These are phyloP conservation scores for Excoecaria agallocha DNA, from an alignment of 345 rosid genomes.

Conservation along the genomic window DNA sequence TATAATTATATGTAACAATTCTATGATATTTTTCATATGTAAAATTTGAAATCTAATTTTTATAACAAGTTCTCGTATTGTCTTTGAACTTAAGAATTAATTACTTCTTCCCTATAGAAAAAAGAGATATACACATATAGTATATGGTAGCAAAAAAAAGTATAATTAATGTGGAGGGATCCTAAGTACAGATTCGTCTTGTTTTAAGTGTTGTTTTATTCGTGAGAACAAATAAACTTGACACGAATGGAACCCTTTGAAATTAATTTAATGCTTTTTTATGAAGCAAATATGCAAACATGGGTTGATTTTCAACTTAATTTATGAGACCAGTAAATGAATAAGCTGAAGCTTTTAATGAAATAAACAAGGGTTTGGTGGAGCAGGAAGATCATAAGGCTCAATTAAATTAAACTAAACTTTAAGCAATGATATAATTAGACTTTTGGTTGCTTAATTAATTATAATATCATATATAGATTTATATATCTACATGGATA, in stretches of 20 bases:
- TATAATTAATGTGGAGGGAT: not conserved
- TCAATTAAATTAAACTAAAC: slow-evolving; percentile 11
- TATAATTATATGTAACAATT: too few relatives aligned
- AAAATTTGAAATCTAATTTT: not conserved
- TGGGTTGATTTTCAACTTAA: slow-evolving; percentile 28
- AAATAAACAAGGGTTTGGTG: slow-evolving; percentile 33
- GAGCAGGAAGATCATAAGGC: slow-evolving; percentile 24
- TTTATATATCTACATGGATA: not conserved
- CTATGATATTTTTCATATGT: not conserved
- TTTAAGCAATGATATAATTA: slow-evolving; percentile 16
- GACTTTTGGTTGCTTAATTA: slow-evolving; percentile 18
- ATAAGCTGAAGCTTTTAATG: slow-evolving; percentile 6
- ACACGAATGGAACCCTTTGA: slow-evolving; percentile 21
- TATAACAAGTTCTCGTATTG: too few relatives aligned
- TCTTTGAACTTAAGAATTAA: too few relatives aligned
- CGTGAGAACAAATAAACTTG: not conserved
- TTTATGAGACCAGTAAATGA: slow-evolving; percentile 26
- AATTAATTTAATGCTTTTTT: slow-evolving; percentile 24
- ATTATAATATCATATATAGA: slow-evolving; percentile 6
- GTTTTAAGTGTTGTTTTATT: slow-evolving; percentile 6
- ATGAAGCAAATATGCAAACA: slow-evolving; percentile 3
- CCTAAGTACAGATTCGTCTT: not conserved
- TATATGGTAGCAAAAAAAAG: too few relatives aligned
- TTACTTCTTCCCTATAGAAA: not conserved
- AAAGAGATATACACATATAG: too few relatives aligned